These are phyloP conservation scores for Dictyostelium capitatum DNA, from an alignment of 78 protist genomes.

Conservation along the genomic window DNA sequence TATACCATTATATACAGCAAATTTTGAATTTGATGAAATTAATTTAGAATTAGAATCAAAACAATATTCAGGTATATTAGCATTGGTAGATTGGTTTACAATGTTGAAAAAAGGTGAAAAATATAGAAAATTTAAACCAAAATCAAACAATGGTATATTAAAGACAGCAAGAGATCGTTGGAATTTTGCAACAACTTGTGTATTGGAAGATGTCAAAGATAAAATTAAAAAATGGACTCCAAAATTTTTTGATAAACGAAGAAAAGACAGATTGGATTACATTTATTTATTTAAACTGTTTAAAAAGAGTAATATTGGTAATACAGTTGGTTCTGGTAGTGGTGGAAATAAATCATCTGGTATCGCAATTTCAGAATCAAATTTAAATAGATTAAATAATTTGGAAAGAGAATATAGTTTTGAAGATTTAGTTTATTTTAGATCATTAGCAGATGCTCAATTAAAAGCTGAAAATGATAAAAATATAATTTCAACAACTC, in stretches of 20 bases:
- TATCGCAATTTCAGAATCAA: not conserved
- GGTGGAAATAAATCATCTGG: not conserved
- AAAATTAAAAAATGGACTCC: slow-evolving; percentile 6
- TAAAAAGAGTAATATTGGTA: slow-evolving; percentile 21
- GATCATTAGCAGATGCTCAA: slow-evolving; percentile 78
- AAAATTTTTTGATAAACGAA: slow-evolving; percentile 28
- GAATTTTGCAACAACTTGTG: slow-evolving; percentile 41
- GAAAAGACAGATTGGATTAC: slow-evolving; percentile 70
- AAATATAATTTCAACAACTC: not conserved
- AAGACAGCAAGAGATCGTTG: slow-evolving; percentile 19
- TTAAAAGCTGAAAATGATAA: slow-evolving; percentile 40
- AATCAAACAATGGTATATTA: not conserved
- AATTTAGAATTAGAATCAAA: slow-evolving; percentile 52
- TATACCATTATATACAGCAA: slow-evolving; percentile 66
- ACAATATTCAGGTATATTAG: slow-evolving; percentile 64
- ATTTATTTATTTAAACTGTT: slow-evolving; percentile 39
- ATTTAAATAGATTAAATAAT: not conserved
- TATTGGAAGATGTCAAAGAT: slow-evolving; percentile 9
- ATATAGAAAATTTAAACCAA: slow-evolving; percentile 42
- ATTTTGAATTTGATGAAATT: slow-evolving; percentile 74
- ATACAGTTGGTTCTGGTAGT: too few relatives aligned
- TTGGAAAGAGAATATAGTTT: slow-evolving; percentile 57
- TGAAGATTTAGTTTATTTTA: slow-evolving; percentile 71
- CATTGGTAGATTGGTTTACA: slow-evolving; percentile 64
- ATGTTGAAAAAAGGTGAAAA: slow-evolving; percentile 65